phyloP scores from a whole-genome alignment of 108 stramenopile species.

The Nannochloropsis granulata region DNA sequence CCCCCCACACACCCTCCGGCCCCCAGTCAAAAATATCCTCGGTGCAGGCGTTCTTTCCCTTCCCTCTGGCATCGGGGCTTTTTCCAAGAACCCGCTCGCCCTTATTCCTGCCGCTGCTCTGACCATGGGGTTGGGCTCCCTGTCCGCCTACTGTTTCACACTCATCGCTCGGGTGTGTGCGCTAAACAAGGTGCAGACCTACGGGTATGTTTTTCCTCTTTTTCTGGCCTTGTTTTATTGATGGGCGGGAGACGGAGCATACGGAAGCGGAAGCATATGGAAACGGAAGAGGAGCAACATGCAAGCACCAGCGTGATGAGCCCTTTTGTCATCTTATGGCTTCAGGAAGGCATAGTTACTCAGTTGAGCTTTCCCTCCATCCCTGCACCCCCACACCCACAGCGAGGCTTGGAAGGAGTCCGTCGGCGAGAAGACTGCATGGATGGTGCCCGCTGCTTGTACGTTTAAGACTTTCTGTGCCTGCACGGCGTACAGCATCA shows the following conservation, averaged over 20 bases:
- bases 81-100: neutral
- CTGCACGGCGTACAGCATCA: constrained; percentile 78
- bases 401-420: constrained; percentile 75
- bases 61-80: neutral
- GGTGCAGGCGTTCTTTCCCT: neutral
- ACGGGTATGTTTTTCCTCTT: neutral
- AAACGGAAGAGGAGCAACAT: too few relatives aligned
- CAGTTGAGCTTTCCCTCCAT: too few relatives aligned
- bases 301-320: too few relatives aligned
- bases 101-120: neutral
- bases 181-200: neutral
- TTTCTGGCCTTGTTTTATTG: too few relatives aligned
- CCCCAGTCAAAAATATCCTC: neutral
- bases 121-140: neutral
- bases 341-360: too few relatives aligned
- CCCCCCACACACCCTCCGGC: too few relatives aligned
- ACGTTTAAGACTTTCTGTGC: constrained; percentile 64
- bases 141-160: neutral
- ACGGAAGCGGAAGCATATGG: too few relatives aligned
- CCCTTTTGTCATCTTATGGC: too few relatives aligned
- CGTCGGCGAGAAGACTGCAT: constrained; percentile 48
- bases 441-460: constrained; percentile 65
- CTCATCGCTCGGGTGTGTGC: neutral
- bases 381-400: constrained; percentile 38
- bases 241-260: too few relatives aligned